Percentiles rank a stretch among this genome's conserved stretches.
Conservation (phyloP, 1,139 yeast species). For the Scheffersomyces titani region DNA sequence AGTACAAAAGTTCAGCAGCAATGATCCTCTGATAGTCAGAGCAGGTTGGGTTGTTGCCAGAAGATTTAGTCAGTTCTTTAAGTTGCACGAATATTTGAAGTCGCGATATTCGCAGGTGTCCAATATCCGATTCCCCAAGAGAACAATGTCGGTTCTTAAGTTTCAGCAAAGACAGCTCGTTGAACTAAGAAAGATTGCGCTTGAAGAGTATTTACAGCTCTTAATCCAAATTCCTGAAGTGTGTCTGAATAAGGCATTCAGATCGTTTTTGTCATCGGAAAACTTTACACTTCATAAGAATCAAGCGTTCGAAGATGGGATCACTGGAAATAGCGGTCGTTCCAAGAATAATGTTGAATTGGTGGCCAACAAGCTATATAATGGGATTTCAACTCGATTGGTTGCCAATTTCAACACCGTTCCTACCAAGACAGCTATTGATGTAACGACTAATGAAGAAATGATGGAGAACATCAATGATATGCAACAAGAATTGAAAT, state of each 20-base stretch:
- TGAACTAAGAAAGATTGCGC: constrained; percentile 62
- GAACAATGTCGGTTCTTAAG: constrained; percentile 58
- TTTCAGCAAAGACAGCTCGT: constrained; percentile 62
- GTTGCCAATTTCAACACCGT: constrained; percentile 3
- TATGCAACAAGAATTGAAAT: constrained; percentile 45
- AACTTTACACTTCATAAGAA: constrained; percentile 49
- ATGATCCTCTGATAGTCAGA: constrained; percentile 45
- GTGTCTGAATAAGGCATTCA: constrained; percentile 70
- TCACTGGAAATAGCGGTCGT: constrained; percentile 5
- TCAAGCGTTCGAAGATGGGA: constrained; percentile 29
- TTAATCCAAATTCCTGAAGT: constrained; percentile 65
- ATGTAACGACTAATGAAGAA: constrained; percentile 17
- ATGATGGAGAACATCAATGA: constrained; percentile 36
- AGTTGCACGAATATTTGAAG: constrained; percentile 66
- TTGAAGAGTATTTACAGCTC: constrained; percentile 63
- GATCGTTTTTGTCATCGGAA: constrained; percentile 78
- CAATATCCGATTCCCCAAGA: constrained; percentile 60
- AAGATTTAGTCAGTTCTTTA: constrained; percentile 80
- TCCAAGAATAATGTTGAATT: constrained; percentile 25
- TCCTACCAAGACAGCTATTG: constrained; percentile 5
- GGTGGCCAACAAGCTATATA: constrained; percentile 46
- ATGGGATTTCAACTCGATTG: constrained; percentile 39
- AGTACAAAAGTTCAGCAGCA: constrained; percentile 57
- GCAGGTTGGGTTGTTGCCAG: constrained; percentile 93
- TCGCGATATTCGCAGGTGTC: constrained; percentile 53